Percentiles rank a stretch among this genome's conserved stretches.
Conservation (phyloP, 2,329 filamentous ascomycete genomes). For the Lomentospora prolificans region DNA sequence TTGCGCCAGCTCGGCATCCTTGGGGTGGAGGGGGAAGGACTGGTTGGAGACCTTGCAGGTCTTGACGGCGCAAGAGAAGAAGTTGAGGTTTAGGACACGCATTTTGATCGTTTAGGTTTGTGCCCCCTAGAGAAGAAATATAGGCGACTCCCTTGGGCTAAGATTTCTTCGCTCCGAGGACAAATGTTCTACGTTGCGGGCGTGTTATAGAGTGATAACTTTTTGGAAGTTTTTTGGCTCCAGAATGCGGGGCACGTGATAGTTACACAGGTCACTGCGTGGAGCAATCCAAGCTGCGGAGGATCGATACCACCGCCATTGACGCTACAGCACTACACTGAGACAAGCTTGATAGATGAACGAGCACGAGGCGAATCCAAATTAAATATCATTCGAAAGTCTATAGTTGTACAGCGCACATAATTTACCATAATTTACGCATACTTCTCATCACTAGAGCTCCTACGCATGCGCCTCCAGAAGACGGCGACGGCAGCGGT, state of each 20-base stretch:
- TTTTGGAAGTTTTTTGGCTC: conserved; percentile 5
- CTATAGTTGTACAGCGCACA: neutral
- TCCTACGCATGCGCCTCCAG: conserved; percentile 21
- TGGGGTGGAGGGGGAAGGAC: conserved; percentile 86
- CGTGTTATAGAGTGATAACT: conserved; percentile 4
- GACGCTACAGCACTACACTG: neutral
- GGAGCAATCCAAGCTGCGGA: neutral
- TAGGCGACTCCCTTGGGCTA: too few species aligned
- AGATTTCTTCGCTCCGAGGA: too few species aligned
- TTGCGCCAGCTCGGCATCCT: conserved; percentile 82
- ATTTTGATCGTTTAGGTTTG: conserved; percentile 35
- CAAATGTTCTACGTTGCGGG: neutral
- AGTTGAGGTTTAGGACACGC: conserved; percentile 95
- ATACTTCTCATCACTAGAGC: conserved; percentile 3
- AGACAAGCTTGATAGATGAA: too few species aligned
- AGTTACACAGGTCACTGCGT: neutral
- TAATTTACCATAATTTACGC: conserved; percentile 6
- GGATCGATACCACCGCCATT: neutral
- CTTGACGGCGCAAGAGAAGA: conserved; percentile 93
- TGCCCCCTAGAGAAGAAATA: too few species aligned
- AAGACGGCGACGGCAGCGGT: conserved; percentile 34
- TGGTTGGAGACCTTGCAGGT: conserved; percentile 72
- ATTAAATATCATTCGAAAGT: neutral
- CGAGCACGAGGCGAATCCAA: neutral
- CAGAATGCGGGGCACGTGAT: neutral